Evolutionary conservation across 2,329 filamentous ascomycete genomes (phyloP), one percentile per base, ranked within the genome.

Genomic region (Pseudogymnoascus destructans): DNA sequence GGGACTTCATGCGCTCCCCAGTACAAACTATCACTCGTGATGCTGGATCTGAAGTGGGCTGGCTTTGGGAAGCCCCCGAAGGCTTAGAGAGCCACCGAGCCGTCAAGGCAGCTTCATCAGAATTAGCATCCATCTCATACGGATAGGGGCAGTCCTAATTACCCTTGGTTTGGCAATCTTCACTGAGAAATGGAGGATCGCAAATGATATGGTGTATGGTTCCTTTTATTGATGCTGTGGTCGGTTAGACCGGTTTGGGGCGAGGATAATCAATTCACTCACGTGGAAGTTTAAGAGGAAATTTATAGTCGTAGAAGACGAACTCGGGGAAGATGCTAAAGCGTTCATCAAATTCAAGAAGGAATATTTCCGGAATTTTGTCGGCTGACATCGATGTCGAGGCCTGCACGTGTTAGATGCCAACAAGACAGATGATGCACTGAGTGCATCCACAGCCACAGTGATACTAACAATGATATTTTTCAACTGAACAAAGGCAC

Each of bases 141-240:
- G 8, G 23, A 15, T 52, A 30, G 46, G 46, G 46, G 15, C 5
- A 52, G 46, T 30, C 17, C 9, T 52, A 30, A 52, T 64, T 64
- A 86, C 84, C 75, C 74, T 89, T 90, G 0, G 86, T 89, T 69
- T 92, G 86, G 68, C 87, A 92, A 66, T 92, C 86, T 61, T 86
- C 79, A 68, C 81, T 89, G 33, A 92, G 74, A 68, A 92, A 92
- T 0, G 88, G 88, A 7, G 88, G 88, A 67, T 93, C 88, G 64
- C 79, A 80, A 58, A 91, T 84, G 61, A 92, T 78, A 58, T 82
- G 78, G 70, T 89, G 84, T 52, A 85, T 79, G 17, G 71, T 74
- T 17, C 79, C 80, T 66, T 85, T 87, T 33, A 90, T 70, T 32
- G 77, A 70, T 10, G 69, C 75, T 79, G 57, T 60, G 25, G 15